phyloP scores from a whole-genome alignment of 495 filamentous ascomycete species.

The Penicillium macrosclerotiorum region DNA sequence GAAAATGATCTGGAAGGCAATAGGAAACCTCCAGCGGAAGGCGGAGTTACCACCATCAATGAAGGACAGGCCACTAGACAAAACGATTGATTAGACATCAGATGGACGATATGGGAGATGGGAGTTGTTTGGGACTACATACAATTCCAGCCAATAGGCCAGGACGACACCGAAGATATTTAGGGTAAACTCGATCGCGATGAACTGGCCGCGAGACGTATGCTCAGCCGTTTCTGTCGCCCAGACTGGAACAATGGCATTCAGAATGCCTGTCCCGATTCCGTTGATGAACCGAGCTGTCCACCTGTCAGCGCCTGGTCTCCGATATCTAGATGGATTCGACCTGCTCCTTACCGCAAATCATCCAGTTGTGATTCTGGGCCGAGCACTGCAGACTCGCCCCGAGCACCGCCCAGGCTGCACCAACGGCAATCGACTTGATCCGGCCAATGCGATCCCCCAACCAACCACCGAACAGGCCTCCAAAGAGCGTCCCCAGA shows the following conservation, averaged over 20 bases:
- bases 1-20: constrained; percentile 69
- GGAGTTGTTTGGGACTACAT: constrained; percentile 15
- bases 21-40: constrained; percentile 66
- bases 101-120: no score
- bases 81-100: no score
- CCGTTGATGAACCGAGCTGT: constrained; percentile 63
- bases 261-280: constrained; percentile 70
- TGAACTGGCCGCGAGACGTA: constrained; percentile 66
- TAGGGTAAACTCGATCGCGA: constrained; percentile 70
- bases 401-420: constrained; percentile 56
- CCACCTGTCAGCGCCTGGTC: neutral
- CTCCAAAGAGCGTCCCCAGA: constrained; percentile 62
- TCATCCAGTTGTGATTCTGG: constrained; percentile 70
- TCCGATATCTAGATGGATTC: no score
- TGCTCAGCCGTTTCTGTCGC: constrained; percentile 68
- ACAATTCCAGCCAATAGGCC: constrained; percentile 73
- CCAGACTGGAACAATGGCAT: constrained; percentile 70
- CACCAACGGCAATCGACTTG: constrained; percentile 57
- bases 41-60: constrained; percentile 54
- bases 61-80: constrained; percentile 57
- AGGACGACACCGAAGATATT: constrained; percentile 74
- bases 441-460: constrained; percentile 63
- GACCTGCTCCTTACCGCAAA: constrained; percentile 47
- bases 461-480: constrained; percentile 57
- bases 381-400: constrained; percentile 61